phyloP scores from a whole-genome alignment of 345 rosid genomes.

The Corchorus olitorius region DNA sequence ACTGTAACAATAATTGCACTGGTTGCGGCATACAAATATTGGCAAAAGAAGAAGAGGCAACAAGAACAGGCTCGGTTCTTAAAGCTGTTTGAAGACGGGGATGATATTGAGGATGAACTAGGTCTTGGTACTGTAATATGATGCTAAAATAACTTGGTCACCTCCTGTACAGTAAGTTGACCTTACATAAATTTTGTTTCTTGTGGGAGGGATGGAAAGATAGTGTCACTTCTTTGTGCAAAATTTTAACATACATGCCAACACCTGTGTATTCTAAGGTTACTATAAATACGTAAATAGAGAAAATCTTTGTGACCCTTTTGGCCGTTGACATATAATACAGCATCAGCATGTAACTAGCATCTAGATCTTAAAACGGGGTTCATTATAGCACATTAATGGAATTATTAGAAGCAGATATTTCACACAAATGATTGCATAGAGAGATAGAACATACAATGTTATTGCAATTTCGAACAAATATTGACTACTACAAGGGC shows the following conservation, averaged over 20 bases:
- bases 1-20: slow-evolving; percentile 38
- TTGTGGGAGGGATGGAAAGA: slow-evolving; percentile 8
- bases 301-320: neutral
- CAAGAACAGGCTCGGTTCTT: slow-evolving; percentile 90
- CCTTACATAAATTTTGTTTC: slow-evolving; percentile 29
- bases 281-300: slow-evolving; percentile 3
- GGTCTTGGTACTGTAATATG: slow-evolving; percentile 36
- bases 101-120: slow-evolving; percentile 81
- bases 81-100: slow-evolving; percentile 89
- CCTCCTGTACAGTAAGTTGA: slow-evolving; percentile 38
- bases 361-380: neutral
- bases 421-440: neutral
- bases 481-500: neutral
- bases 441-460: neutral
- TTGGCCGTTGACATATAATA: neutral
- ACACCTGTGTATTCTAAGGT: slow-evolving; percentile 4
- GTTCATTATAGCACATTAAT: neutral
- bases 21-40: slow-evolving; percentile 49
- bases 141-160: slow-evolving; percentile 14
- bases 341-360: too few relatives aligned
- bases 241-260: neutral
- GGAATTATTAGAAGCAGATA: slow-evolving; percentile 5
- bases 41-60: slow-evolving; percentile 76
- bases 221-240: neutral
- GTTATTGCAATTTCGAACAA: neutral